Percentiles rank a stretch among this genome's conserved stretches.
Evolutionary conservation across 805 yeast species (phyloP).

Genomic region (Alloascoidea hylecoeti): DNA sequence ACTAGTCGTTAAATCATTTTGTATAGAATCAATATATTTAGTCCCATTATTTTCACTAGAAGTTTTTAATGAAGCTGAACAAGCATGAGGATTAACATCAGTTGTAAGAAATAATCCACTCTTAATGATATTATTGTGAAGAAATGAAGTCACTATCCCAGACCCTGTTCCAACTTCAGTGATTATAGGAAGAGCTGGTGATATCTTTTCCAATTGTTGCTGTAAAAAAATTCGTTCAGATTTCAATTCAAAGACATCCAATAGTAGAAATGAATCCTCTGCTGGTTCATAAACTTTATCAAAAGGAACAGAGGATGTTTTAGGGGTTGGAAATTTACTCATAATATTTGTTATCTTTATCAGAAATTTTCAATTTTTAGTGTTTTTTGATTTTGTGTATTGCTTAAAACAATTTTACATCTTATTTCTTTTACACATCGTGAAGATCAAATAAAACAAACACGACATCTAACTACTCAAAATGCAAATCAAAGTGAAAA

Average conservation of each 20-base stretch:
- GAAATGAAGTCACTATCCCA: slow-evolving; percentile 75
- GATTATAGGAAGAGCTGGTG: slow-evolving; percentile 32
- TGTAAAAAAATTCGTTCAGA: slow-evolving; percentile 6
- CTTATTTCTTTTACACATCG: neutral
- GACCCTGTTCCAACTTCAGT: slow-evolving; percentile 89
- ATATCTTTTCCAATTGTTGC: slow-evolving; percentile 16
- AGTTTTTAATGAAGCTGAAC: slow-evolving; percentile 35
- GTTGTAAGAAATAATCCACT: slow-evolving; percentile 46
- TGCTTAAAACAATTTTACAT: neutral
- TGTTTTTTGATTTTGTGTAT: too few species aligned
- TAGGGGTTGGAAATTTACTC: slow-evolving; percentile 73
- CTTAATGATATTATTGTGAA: slow-evolving; percentile 43
- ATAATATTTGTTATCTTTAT: too few species aligned
- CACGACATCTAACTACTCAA: slow-evolving; percentile 4
- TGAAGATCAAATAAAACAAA: neutral
- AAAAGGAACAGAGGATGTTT: slow-evolving; percentile 35
- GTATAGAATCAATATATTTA: slow-evolving; percentile 29
- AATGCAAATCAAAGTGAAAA: slow-evolving; percentile 62
- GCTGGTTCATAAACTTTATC: slow-evolving; percentile 88
- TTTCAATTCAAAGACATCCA: slow-evolving; percentile 69
- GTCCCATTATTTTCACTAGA: slow-evolving; percentile 16
- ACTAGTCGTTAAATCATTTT: slow-evolving; percentile 41
- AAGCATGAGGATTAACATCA: slow-evolving; percentile 74
- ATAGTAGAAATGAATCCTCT: slow-evolving; percentile 76
- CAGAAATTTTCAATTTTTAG: too few species aligned